Evolutionary conservation across 2,329 filamentous ascomycete genomes (phyloP), one percentile per base, ranked within the genome.

Genomic region (Coniochaeta sp.): DNA sequence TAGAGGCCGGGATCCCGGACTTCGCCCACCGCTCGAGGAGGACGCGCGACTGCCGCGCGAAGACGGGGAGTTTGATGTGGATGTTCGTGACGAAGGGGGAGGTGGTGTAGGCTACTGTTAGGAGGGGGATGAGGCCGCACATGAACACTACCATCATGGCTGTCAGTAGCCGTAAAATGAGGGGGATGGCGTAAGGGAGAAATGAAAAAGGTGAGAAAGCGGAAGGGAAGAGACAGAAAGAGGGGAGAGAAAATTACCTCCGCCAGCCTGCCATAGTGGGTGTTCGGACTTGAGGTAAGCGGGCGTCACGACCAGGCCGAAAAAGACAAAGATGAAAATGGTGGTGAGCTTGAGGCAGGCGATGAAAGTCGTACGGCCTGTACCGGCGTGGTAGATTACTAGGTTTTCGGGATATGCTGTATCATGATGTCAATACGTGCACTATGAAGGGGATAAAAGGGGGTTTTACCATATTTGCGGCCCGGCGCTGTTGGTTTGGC

Each of bases 321-420:
- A 90, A 65, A 89, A 84, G 24, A 80, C 81, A 60, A 88, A 88
- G 43, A 89, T 72, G 62, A 91, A 84, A 44, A 95, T 79, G 3
- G 88, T 87, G 1, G 86, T 86, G 60, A 93, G 75, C 67, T 91
- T 91, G 63, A 90, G 72, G 68, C 86, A 83, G 57, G 88, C 89
- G 54, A 93, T 74, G 65, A 89, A 87, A 7, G 86, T 83, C 33
- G 83, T 88, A 61, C 84, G 81, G 9, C 81, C 80, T 0, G 84
- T 88, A 58, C 90, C 89, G 59, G 86, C 86, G 74, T 92, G 89
- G 72, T 90, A 96, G 63, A 96, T 82, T 65, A 91, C 80, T 31
- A 93, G 69, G 16, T 76, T 77, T 64, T 84, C 79, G 0, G 85
- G 84, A 61, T 81, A 81, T 36, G 73, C 80, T 84, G 58, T 33